Conservation (phyloP, 495 filamentous ascomycete species). For the Halenospora varia region DNA sequence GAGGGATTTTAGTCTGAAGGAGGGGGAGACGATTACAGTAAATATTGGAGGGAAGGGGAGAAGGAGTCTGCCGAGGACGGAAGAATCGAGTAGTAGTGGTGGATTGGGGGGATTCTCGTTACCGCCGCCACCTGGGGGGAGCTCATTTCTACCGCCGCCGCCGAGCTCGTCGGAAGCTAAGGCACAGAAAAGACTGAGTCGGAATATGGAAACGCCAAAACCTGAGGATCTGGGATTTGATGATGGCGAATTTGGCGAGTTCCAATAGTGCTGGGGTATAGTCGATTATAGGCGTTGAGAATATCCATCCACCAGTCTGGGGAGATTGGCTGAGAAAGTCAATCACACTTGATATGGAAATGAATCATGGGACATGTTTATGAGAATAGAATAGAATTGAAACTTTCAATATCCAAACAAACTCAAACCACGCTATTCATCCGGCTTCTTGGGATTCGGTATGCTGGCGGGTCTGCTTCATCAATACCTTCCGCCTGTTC, state of each 20-base stretch:
- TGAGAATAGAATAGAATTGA: neutral
- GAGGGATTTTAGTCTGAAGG: constrained; percentile 74
- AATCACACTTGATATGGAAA: neutral
- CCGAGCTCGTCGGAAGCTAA: constrained; percentile 53
- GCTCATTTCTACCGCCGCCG: constrained; percentile 51
- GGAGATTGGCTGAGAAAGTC: no score
- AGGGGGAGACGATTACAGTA: constrained; percentile 80
- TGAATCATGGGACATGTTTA: no score
- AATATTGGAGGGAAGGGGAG: constrained; percentile 56
- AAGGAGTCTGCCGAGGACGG: constrained; percentile 25
- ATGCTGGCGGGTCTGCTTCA: neutral
- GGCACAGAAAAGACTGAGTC: constrained; percentile 43
- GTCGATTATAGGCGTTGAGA: no score
- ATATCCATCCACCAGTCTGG: neutral
- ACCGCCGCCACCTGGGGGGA: constrained; percentile 40
- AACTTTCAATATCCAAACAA: neutral
- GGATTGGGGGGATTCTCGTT: constrained; percentile 44
- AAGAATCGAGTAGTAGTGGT: constrained; percentile 10
- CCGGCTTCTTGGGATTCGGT: neutral
- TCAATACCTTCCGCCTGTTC: neutral
- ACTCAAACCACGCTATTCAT: neutral
- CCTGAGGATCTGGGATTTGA: constrained; percentile 56
- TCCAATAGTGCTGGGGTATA: constrained; percentile 31
- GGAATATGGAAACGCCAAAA: constrained; percentile 22
- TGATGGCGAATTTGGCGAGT: constrained; percentile 64